A percentile compares a stretch with the other conserved stretches of the same genome.
Evolutionary conservation across 1,284 basidiomycete genomes (phyloP).

Genomic region (Coniferiporia sulphurascens): DNA sequence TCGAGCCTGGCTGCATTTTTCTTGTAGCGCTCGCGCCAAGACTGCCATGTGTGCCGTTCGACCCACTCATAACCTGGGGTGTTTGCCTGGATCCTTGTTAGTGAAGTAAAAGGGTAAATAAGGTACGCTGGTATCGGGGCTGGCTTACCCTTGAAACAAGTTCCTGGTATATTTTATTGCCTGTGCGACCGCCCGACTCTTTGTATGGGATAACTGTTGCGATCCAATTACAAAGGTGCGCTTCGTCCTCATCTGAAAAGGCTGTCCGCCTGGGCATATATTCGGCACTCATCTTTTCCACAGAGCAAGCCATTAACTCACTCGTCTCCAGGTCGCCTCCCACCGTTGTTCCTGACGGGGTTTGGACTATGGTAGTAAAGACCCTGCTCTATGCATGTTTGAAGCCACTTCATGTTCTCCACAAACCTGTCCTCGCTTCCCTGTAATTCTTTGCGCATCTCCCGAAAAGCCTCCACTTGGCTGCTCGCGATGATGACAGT

Average conservation of each 20-base stretch:
- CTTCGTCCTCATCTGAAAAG: conserved; percentile 69
- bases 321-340: conserved; percentile 75
- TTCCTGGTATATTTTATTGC: conserved; percentile 72
- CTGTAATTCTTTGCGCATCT: conserved; percentile 65
- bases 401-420: conserved; percentile 76
- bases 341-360: conserved; percentile 76
- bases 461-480: conserved; percentile 63
- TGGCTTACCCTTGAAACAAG: conserved; percentile 48
- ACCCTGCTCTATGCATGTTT: conserved; percentile 68
- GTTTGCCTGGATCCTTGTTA: conserved; percentile 35
- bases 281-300: background rate
- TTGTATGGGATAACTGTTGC: conserved; percentile 76
- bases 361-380: conserved; percentile 60
- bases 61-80: conserved; percentile 75
- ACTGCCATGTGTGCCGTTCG: conserved; percentile 79
- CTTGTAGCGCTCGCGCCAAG: conserved; percentile 82
- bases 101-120: conserved; percentile 1
- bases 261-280: conserved; percentile 55
- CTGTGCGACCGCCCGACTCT: conserved; percentile 70
- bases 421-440: conserved; percentile 63
- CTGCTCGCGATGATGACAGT: conserved; percentile 73
- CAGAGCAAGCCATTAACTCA: conserved; percentile 31
- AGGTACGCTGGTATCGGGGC: background rate
- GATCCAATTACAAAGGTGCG: conserved; percentile 68
- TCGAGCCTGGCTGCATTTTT: conserved; percentile 69